Evolutionary conservation across 306 rosid genomes (phyloP).

Genomic region (Dicorynia guianensis): DNA sequence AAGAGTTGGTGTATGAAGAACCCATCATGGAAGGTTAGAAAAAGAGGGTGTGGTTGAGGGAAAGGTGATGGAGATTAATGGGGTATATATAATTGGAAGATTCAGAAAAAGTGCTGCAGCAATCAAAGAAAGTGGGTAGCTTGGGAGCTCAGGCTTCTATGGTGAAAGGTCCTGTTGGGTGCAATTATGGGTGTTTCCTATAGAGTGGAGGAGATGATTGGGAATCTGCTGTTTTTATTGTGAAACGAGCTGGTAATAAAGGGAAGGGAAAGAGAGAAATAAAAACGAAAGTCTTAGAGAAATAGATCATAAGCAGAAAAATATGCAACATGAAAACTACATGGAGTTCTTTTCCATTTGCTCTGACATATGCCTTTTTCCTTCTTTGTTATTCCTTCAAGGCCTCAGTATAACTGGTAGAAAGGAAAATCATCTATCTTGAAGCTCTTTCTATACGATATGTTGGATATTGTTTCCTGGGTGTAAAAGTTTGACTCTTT

Average conservation of each 20-base stretch:
- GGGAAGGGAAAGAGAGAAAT: conserved; percentile 5
- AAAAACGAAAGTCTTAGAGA: conserved; percentile 9
- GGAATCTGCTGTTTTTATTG: conserved; percentile 65
- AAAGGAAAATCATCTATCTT: conserved; percentile 47
- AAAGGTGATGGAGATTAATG: conserved; percentile 60
- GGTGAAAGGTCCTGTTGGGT: conserved; percentile 71
- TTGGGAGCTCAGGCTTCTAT: conserved; percentile 60
- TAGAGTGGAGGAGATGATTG: conserved; percentile 83
- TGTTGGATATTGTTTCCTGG: conserved; percentile 62
- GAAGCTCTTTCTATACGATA: conserved; percentile 52
- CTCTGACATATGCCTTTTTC: conserved; percentile 13
- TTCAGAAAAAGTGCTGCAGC: conserved; percentile 21
- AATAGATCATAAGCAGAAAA: conserved; percentile 17
- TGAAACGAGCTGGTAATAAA: conserved; percentile 45
- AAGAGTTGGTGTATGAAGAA: conserved; percentile 68
- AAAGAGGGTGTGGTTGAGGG: conserved; percentile 35
- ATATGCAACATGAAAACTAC: conserved; percentile 37
- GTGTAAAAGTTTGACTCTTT: conserved; percentile 69
- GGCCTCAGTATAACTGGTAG: conserved; percentile 37
- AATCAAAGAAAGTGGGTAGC: conserved; percentile 38
- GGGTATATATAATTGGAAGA: conserved; percentile 54
- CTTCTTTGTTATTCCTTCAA: conserved; percentile 30
- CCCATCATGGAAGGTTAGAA: conserved; percentile 59
- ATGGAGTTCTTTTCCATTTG: conserved; percentile 26
- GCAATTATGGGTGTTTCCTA: conserved; percentile 81